Evolutionary conservation across 225 moss, liverwort and hornwort species (phyloP).

Genomic region (Pseudoscleropodium purum): DNA sequence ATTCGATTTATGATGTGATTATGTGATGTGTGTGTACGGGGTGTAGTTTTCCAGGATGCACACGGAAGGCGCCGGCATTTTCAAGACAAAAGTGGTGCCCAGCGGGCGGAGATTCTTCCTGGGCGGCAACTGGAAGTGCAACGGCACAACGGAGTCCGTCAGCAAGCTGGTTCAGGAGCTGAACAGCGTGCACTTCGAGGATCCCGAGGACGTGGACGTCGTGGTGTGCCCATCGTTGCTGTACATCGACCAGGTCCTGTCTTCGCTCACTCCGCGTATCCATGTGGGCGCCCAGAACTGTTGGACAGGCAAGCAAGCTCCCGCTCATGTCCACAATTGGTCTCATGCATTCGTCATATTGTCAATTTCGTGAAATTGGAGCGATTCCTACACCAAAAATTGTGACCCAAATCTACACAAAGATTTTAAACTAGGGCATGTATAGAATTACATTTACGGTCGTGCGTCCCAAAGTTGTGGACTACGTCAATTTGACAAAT

Average conservation of each 20-base stretch:
- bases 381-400: too few species aligned
- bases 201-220: conserved; percentile 43
- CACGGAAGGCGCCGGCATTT: not conserved
- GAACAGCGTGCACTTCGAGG: conserved; percentile 40
- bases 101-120: conserved; percentile 62
- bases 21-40: not conserved
- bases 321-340: not conserved
- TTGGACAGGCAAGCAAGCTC: conserved; percentile 31
- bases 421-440: not conserved
- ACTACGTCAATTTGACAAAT: not conserved
- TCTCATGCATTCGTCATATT: not conserved
- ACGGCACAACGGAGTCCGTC: conserved; percentile 46
- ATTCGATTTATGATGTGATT: not conserved
- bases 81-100: not conserved
- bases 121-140: conserved; percentile 83
- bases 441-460: not conserved
- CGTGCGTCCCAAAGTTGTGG: not conserved
- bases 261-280: conserved; percentile 38
- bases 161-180: conserved; percentile 44
- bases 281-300: conserved; percentile 68
- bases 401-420: not conserved
- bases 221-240: conserved; percentile 59
- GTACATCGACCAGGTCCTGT: conserved; percentile 41
- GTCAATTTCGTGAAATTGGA: not conserved
- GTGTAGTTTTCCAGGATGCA: conserved; percentile 13